phyloP scores from a whole-genome alignment of 2,329 filamentous ascomycete species.

The Fusarium fracticaudum region DNA sequence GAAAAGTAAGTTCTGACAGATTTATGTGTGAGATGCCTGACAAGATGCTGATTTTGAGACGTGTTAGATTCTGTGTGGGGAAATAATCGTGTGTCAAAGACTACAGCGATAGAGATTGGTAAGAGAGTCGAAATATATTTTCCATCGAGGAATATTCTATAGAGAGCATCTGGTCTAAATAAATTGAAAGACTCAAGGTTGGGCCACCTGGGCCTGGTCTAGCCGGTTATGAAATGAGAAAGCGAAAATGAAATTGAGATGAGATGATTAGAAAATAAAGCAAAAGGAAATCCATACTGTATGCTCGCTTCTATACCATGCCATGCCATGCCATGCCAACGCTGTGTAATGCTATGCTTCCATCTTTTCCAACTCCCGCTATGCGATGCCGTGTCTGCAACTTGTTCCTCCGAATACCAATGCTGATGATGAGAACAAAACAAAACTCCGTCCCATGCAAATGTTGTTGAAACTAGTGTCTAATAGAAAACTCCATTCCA shows the following conservation, averaged over 20 bases:
- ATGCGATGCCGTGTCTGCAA: slow-evolving; percentile 17
- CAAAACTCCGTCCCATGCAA: slow-evolving; percentile 21
- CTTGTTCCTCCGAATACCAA: neutral
- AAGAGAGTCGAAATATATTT: slow-evolving; percentile 6
- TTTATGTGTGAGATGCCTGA: neutral
- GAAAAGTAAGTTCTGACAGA: slow-evolving; percentile 77
- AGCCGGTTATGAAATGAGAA: slow-evolving; percentile 14
- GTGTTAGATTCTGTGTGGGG: slow-evolving; percentile 57
- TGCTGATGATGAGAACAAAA: slow-evolving; percentile 1
- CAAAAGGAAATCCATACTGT: slow-evolving; percentile 20
- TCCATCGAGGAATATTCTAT: slow-evolving; percentile 24
- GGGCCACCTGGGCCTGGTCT: slow-evolving; percentile 27
- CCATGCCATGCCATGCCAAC: slow-evolving; percentile 18
- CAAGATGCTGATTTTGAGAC: slow-evolving; percentile 28
- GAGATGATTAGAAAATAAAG: neutral
- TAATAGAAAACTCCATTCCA: slow-evolving; percentile 34
- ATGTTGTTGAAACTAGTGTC: slow-evolving; percentile 25
- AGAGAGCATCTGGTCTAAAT: slow-evolving; percentile 26
- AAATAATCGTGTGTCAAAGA: slow-evolving; percentile 45
- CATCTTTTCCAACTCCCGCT: slow-evolving; percentile 22
- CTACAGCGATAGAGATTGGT: neutral
- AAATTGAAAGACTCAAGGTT: slow-evolving; percentile 8
- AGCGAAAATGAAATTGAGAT: neutral
- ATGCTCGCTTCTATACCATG: slow-evolving; percentile 19
- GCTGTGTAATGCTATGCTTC: slow-evolving; percentile 10